Evolutionary conservation across 2,329 filamentous ascomycete species (phyloP).

Genomic region (Pleomassaria siparia): DNA sequence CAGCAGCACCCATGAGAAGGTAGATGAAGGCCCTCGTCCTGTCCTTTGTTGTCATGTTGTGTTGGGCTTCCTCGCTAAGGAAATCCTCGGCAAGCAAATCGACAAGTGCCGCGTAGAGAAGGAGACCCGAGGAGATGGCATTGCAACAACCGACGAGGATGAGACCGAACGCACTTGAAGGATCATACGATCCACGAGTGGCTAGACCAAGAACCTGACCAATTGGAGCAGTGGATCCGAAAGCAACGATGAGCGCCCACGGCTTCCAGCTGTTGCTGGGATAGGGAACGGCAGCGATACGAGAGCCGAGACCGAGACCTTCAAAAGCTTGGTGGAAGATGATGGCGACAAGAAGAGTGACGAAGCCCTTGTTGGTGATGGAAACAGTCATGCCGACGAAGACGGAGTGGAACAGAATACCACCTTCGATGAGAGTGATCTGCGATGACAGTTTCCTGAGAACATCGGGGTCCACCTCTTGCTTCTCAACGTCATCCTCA

Average conservation of each 20-base stretch:
- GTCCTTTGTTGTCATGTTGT: slow-evolving; percentile 54
- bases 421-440: slow-evolving; percentile 56
- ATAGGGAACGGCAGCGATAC: slow-evolving; percentile 62
- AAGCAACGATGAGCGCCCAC: slow-evolving; percentile 63
- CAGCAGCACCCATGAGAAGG: slow-evolving; percentile 41
- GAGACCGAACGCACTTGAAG: slow-evolving; percentile 63
- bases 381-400: slow-evolving; percentile 66
- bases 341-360: slow-evolving; percentile 60
- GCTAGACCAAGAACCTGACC: slow-evolving; percentile 65
- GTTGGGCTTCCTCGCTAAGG: slow-evolving; percentile 52
- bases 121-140: slow-evolving; percentile 63
- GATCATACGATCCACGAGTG: slow-evolving; percentile 61
- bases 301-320: slow-evolving; percentile 63
- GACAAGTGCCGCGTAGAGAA: slow-evolving; percentile 65
- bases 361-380: slow-evolving; percentile 60
- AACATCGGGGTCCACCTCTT: slow-evolving; percentile 40
- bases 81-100: slow-evolving; percentile 68
- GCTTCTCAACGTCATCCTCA: slow-evolving; percentile 38
- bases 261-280: slow-evolving; percentile 58
- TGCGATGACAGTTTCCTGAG: slow-evolving; percentile 43
- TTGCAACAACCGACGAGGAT: slow-evolving; percentile 68
- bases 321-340: slow-evolving; percentile 67
- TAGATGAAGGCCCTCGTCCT: slow-evolving; percentile 56
- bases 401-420: slow-evolving; percentile 65
- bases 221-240: slow-evolving; percentile 65